Percentiles rank a stretch among this genome's conserved stretches.
phyloP scores from a whole-genome alignment of 2,329 filamentous ascomycete species.

The Chaetothyriales sp. region DNA sequence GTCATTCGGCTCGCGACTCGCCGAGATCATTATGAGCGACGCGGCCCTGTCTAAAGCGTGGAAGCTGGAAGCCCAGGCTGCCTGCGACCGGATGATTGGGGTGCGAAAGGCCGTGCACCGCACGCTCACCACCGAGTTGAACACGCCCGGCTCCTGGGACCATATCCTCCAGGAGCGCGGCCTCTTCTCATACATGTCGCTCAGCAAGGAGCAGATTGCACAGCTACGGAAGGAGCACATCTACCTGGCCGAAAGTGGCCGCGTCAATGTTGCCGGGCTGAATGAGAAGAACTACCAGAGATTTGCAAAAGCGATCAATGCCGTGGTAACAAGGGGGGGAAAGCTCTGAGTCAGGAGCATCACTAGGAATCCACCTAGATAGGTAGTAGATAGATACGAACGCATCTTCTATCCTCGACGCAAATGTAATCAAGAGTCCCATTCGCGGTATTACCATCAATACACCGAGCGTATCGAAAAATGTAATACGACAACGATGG shows the following conservation, averaged over 20 bases:
- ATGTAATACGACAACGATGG: too few species aligned
- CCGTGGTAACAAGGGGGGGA: constrained; percentile 1
- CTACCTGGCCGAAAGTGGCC: constrained; percentile 23
- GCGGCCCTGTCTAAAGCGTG: constrained; percentile 18
- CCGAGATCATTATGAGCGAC: constrained; percentile 18
- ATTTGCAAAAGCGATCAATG: constrained; percentile 19
- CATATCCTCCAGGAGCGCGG: constrained; percentile 24
- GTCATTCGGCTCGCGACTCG: constrained; percentile 20
- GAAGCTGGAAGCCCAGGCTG: constrained; percentile 21
- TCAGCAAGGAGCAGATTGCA: constrained; percentile 21
- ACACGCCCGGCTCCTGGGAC: constrained; percentile 20
- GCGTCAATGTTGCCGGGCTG: constrained; percentile 23
- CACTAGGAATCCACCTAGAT: too few species aligned
- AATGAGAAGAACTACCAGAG: constrained; percentile 27
- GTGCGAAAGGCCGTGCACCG: constrained; percentile 17
- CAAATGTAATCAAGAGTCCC: too few species aligned
- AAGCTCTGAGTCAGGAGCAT: too few species aligned
- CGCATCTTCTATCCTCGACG: too few species aligned
- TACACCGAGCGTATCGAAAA: too few species aligned
- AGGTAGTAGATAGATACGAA: too few species aligned
- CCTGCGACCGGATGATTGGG: constrained; percentile 19
- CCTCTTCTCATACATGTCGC: constrained; percentile 27
- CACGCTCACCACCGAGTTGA: constrained; percentile 4
- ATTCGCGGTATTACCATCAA: too few species aligned
- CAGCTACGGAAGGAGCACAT: constrained; percentile 21